Conservation (phyloP, 306 rosid genomes). For the Trifolium repens region DNA sequence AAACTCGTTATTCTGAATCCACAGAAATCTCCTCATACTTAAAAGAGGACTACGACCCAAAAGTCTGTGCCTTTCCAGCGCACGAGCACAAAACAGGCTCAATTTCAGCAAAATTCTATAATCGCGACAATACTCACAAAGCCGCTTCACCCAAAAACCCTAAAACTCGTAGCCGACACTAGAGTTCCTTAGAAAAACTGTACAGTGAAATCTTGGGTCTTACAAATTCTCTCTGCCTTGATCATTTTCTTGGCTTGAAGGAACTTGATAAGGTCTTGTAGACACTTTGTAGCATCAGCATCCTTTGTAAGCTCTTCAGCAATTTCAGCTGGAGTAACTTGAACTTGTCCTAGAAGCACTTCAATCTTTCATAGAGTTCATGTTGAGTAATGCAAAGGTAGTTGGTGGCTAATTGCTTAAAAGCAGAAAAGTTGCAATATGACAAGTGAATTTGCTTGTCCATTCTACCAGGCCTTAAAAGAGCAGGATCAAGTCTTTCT, state of each 20-base stretch:
- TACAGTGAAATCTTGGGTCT: too few species aligned
- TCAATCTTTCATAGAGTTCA: conserved; percentile 48
- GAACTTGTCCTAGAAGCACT: conserved; percentile 43
- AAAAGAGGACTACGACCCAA: too few species aligned
- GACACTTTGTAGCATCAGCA: conserved; percentile 14
- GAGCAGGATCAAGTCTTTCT: conserved; percentile 56
- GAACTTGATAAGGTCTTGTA: conserved; percentile 46
- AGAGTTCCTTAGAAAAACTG: too few species aligned
- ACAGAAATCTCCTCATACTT: too few species aligned
- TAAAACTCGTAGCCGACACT: too few species aligned
- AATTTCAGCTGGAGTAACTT: conserved; percentile 59
- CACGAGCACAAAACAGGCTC: too few species aligned
- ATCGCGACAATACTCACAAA: too few species aligned
- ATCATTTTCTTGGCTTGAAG: conserved; percentile 6
- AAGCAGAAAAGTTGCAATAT: conserved; percentile 48
- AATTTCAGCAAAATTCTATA: too few species aligned
- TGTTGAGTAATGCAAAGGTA: conserved; percentile 46
- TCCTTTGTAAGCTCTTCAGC: conserved; percentile 53
- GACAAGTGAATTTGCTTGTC: conserved; percentile 56
- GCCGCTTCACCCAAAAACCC: too few species aligned
- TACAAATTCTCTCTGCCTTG: conserved; percentile 9
- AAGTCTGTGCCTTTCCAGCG: too few species aligned
- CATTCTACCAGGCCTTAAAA: conserved; percentile 64
- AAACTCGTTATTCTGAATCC: too few species aligned
- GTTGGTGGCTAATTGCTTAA: conserved; percentile 37